Evolutionary conservation across 495 filamentous ascomycete species (phyloP), one percentile per base, ranked within the genome.

Genomic region (Trichoderma orchidacearum): DNA sequence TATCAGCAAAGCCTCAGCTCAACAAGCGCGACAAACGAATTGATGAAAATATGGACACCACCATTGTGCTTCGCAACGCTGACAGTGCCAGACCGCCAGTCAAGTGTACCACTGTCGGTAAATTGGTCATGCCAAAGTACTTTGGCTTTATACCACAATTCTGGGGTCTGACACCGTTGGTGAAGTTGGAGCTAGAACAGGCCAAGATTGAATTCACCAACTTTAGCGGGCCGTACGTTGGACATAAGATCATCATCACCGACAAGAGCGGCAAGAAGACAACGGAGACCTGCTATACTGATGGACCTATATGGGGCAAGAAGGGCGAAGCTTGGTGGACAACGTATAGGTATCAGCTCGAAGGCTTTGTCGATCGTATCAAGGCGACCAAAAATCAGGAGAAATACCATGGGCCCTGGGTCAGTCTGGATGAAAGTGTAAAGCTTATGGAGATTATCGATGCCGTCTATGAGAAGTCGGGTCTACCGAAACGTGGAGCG

Each of bases 341-440:
- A 1, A 73, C 72, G 3, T 81, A 81, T 59, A 69, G 72, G 12
- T 68, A 77, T 58, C 73, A 79, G 63, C 65, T 85, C 5, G 73
- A 83, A 57, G 67, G 75, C 51, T 85, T 85, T 60, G 75, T 83
- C n/a, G 76, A 82, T 59, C 65, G 61, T 21, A 59, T 83, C 3
- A 74, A 71, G 27, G 74, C 36, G 73, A 0, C 62, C 72, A 7
- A 57, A 69, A 35, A 68, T 63, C 5, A 68, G 66, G 3, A 67
- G 72, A 13, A 13, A 21, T 41, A 41, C 8, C 17, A 41, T 41
- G 36, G 36, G 7, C 36, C 36, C 6, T 83, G 81, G 80, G 63
- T 83, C 11, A 64, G 69, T 59, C 64, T 63, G 2, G 68, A 71
- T 56, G 78, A 82, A 41, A 79, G 73, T 21, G 73, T 83, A 30